Evolutionary conservation across 768 basidiomycete species (phyloP), one percentile per base, ranked within the genome.

Genomic region (Mycena vitilis): DNA sequence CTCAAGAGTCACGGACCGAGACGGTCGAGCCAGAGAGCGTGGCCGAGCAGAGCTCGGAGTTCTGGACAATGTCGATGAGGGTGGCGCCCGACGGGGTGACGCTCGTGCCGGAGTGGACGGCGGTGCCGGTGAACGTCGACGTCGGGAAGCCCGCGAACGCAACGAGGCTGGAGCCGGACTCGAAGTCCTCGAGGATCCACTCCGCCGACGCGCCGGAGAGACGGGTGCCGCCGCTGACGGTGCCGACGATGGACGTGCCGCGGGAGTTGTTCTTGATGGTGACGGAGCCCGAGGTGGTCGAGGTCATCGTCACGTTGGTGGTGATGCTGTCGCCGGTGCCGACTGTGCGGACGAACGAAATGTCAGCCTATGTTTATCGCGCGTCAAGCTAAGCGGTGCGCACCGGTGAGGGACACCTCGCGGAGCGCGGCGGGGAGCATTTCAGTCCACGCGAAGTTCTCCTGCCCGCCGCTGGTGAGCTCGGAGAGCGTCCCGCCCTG

Each of bases 171-270:
- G 20, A 22, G 45, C 66, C 66, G 20, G 38, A 45, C 53, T 61
- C 60, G 47, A 67, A 67, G 60, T 67, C 66, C 66, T 67, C 66
- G 44, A 67, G 66, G 42, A 67, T 67, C 66, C 66, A 67, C 66
- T 67, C 66, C 36, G 66, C 66, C 36, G 66, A 67, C 44, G 59
- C 42, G 42, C 4, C 53, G 44, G 66, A 62, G 6, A 67, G 66
- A 23, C 66, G 59, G 66, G 59, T 56, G 66, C 66, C 66, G 20
- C 66, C 66, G 45, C 52, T 55, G 60, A 67, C 66, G 52, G 59
- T 67, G 37, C 66, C 66, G 54, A 67, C 66, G 66, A 67, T 34
- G 20, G 66, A 61, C 52, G 66, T 67, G 36, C 66, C 53, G n/a
- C 60, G 59, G 60, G 5, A 34, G 58, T 30, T 49, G 60, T 61